These are phyloP conservation scores for Lodderomyces margitis DNA, from an alignment of 1,139 yeast species.

Conservation along the genomic window DNA sequence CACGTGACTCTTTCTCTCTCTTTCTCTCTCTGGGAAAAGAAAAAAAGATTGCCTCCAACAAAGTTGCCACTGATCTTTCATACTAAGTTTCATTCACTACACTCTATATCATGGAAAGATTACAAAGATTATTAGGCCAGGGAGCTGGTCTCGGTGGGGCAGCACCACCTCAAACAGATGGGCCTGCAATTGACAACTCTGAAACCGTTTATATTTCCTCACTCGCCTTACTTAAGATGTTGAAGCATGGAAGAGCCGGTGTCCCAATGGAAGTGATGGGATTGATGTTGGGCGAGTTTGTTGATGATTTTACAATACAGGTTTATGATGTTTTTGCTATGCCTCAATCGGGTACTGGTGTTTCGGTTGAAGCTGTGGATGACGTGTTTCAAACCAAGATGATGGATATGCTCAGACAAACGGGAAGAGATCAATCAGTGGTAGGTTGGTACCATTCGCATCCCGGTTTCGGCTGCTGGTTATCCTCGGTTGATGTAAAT, in stretches of 20 bases:
- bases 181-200: constrained; percentile 87
- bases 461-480: constrained; percentile 99
- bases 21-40: too few species aligned
- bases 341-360: constrained; percentile 99
- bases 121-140: constrained; percentile 69
- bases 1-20: not conserved
- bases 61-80: constrained; percentile 15
- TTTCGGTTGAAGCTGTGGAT: constrained; percentile 98
- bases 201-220: constrained; percentile 97
- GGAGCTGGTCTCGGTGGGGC: constrained; percentile 59
- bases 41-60: too few species aligned
- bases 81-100: not conserved
- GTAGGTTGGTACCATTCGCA: constrained; percentile 99
- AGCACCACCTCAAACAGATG: constrained; percentile 56
- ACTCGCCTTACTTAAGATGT: constrained; percentile 90
- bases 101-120: constrained; percentile 55
- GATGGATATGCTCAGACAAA: constrained; percentile 99
- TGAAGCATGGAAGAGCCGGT: constrained; percentile 98
- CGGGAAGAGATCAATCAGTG: constrained; percentile 98
- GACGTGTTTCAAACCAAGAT: constrained; percentile 97
- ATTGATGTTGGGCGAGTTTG: constrained; percentile 96
- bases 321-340: constrained; percentile 98
- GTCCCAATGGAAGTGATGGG: constrained; percentile 99
- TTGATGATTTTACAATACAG: constrained; percentile 95
- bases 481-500: constrained; percentile 93